Base-by-base conservation (phyloP, 306 rosid species). In the Cajanus cajan region DNA sequence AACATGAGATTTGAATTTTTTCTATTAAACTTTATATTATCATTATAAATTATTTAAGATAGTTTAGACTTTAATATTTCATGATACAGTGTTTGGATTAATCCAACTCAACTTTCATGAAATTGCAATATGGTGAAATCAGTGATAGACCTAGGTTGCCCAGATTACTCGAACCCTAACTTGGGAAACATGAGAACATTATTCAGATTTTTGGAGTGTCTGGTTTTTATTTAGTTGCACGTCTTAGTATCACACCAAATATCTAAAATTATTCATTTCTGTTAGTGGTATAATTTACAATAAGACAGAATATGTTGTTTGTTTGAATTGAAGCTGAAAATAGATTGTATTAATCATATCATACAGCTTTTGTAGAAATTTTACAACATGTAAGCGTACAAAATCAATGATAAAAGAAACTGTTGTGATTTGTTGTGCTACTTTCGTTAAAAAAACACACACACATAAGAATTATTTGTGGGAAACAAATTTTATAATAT, bases 181-280 rank as follows among this genome's bases (percentile, higher is more conserved):
- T 5, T 76, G 25, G 25, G 11, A 68, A 68, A 15, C n/a, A 55
- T 18, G 12, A 25, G 68, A 47, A 58, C 1, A 65, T 74, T 34
- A 6, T 22, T 41, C 58, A 9, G 58, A 83, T 71, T 43, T 45
- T 65, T 2, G 9, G 28, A 22, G 14, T 21, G 14, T 31, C 11
- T 65, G 76, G 80, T 72, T 78, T 51, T 54, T 13, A 54, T 78
- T 33, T 52, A 24, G 25, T 55, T 40, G 48, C 31, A 41, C 71
- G 76, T 71, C 82, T 40, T 40, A 47, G 39, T 64, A 33, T 7
- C 69, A 34, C 15, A 14, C 63, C 63, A 15, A 71, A 36, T 63
- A 51, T 40, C 25, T 21, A 22, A 37, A 59, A 82, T 69, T 82
- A 73, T 50, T 65, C 50, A 6, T 8, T 64, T 66, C 34, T 51